Base-by-base conservation (phyloP, 768 basidiomycete species). In the Tricholoma bakamatsutake region DNA sequence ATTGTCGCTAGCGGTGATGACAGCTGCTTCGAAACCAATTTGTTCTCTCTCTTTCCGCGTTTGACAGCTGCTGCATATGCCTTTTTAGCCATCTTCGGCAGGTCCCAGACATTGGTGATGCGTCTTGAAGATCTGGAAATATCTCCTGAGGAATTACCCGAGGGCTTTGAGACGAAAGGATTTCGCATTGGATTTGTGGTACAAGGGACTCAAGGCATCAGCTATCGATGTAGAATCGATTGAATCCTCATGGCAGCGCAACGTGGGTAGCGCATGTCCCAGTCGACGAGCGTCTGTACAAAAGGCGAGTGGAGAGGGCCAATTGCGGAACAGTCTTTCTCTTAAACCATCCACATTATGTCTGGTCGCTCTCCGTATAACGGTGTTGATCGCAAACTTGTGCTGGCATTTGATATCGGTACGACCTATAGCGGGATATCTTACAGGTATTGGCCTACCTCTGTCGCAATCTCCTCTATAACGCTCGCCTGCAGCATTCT, bases 371-470 rank as follows among this genome's bases (percentile, higher is more conserved):
- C 65, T 34, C 70, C 73, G 3, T 79, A 76, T 67, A 62, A 61
- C 39, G 80, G 79, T 13, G 18, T 67, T 9, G 55, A 60, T 27
- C 73, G 74, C 35, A 74, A 74, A 55, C 66, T 82, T 5, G 74
- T 81, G 5, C 58, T 82, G 21, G 78, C 78, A 0, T 77, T 82
- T 31, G 81, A 82, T 53, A 63, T 82, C 2, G 81, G 81, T 10
- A 82, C 77, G 1, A 81, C 78, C 2, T 80, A 66, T 42, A 80
- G 79, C 30, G 78, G 78, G 4, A 68, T 81, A 13, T 77, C 76
- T 0, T 81, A 81, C 56, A 64, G 67, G 69, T 68, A 37, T 8
- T 54, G 34, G 17, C 24, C n/a, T 49, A 6, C 4, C n/a, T 15
- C 11, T 28, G 4, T 27, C 24, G 4, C 11, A 3, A 18, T 17